phyloP scores from a whole-genome alignment of 768 basidiomycete genomes.

The Amanita pseudoporphyria region DNA sequence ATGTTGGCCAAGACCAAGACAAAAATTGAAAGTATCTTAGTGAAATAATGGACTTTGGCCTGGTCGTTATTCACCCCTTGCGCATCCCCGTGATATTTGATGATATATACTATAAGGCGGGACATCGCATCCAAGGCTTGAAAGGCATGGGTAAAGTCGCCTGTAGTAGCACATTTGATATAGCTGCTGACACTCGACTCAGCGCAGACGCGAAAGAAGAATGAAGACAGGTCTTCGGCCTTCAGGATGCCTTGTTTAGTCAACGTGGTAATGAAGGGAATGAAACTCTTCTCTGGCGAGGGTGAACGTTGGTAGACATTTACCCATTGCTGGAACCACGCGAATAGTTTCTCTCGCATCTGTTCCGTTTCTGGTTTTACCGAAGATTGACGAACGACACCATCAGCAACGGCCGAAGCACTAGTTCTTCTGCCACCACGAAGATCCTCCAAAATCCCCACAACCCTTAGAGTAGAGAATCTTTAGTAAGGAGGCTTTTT shows the following conservation, averaged over 20 bases:
- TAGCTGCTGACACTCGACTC: slow-evolving; percentile 91
- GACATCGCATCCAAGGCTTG: slow-evolving; percentile 95
- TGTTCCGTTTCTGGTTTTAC: slow-evolving; percentile 67
- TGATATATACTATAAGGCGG: slow-evolving; percentile 91
- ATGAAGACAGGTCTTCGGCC: slow-evolving; percentile 90
- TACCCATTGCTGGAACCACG: slow-evolving; percentile 95
- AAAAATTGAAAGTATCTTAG: slow-evolving; percentile 95
- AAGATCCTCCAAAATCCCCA: slow-evolving; percentile 72
- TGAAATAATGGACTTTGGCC: slow-evolving; percentile 92
- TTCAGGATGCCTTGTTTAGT: slow-evolving; percentile 96
- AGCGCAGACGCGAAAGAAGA: slow-evolving; percentile 97
- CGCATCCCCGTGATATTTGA: slow-evolving; percentile 98
- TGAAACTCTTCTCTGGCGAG: slow-evolving; percentile 90
- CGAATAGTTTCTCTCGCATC: slow-evolving; percentile 62
- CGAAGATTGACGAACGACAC: slow-evolving; percentile 33
- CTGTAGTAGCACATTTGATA: slow-evolving; percentile 59
- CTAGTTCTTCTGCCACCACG: slow-evolving; percentile 50
- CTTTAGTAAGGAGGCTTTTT: slow-evolving; percentile 6
- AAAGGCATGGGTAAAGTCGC: slow-evolving; percentile 72
- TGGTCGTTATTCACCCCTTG: slow-evolving; percentile 88
- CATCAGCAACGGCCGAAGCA: slow-evolving; percentile 31
- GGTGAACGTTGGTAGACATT: slow-evolving; percentile 85
- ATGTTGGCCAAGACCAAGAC: slow-evolving; percentile 90
- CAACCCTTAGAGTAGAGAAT: slow-evolving; percentile 39
- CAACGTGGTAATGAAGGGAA: slow-evolving; percentile 93